Percentiles rank a stretch among this genome's conserved stretches.
Evolutionary conservation across 164 flowering plant species (phyloP).

Genomic region (Hamamelis virginiana): DNA sequence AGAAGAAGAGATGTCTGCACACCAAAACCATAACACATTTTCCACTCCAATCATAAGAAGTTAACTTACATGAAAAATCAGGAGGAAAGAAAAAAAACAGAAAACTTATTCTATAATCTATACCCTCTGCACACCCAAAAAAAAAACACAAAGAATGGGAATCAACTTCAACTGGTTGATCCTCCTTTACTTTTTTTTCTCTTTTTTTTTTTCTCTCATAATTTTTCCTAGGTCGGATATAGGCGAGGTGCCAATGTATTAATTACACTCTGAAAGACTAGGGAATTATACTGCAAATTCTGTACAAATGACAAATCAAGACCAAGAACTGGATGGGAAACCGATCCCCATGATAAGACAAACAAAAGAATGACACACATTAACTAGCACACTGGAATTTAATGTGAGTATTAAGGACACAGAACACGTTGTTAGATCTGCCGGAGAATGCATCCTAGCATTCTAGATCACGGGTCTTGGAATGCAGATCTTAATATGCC

Average conservation of each 20-base stretch:
- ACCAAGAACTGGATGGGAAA: conserved; percentile 37
- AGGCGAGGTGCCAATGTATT: conserved; percentile 53
- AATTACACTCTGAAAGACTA: conserved; percentile 47
- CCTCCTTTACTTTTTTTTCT: conserved; percentile 30
- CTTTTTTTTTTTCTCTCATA: conserved; percentile 14
- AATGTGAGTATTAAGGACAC: conserved; percentile 18
- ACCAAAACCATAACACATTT: conserved; percentile 42
- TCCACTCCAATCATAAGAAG: conserved; percentile 29
- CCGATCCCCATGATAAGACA: conserved; percentile 35
- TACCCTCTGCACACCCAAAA: conserved; percentile 54
- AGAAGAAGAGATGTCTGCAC: conserved; percentile 22
- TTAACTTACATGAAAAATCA: conserved; percentile 32
- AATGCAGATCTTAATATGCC: conserved; percentile 48
- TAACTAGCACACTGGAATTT: conserved; percentile 30
- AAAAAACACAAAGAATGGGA: conserved; percentile 32
- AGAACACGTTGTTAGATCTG: conserved; percentile 25
- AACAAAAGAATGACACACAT: conserved; percentile 53
- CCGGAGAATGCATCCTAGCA: conserved; percentile 41
- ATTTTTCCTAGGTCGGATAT: conserved; percentile 15
- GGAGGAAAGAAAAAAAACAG: conserved; percentile 5
- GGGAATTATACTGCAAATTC: conserved; percentile 29
- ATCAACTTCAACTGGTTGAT: conserved; percentile 41
- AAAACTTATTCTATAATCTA: conserved; percentile 46
- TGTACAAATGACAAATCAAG: conserved; percentile 51
- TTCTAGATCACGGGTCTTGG: conserved; percentile 34